Percentiles rank a stretch among this genome's conserved stretches.
Evolutionary conservation across 495 filamentous ascomycete species (phyloP).

Genomic region (Polyplosphaeria fusca): DNA sequence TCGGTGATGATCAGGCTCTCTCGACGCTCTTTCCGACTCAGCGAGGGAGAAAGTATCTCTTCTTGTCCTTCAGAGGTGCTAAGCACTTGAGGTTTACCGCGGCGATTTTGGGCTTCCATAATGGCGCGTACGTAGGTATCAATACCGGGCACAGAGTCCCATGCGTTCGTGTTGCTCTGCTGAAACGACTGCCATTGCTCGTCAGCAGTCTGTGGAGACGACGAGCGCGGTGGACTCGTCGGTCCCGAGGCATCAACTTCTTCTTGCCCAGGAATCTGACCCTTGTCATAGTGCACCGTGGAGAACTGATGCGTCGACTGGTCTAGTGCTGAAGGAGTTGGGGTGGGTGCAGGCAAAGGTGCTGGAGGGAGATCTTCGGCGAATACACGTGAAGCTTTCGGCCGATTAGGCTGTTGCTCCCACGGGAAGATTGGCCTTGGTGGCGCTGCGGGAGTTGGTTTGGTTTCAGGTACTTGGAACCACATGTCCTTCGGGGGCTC

Average conservation of each 20-base stretch:
- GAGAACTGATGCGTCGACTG: constrained; percentile 15
- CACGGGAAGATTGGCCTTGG: constrained; percentile 78
- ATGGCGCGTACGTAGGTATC: constrained; percentile 72
- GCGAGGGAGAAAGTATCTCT: constrained; percentile 25
- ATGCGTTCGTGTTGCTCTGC: constrained; percentile 64
- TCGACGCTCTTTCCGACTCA: constrained; percentile 38
- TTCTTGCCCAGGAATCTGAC: neutral
- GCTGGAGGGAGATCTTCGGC: constrained; percentile 49
- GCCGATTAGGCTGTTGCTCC: constrained; percentile 57
- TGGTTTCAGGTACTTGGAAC: constrained; percentile 68
- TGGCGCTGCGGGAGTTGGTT: constrained; percentile 51
- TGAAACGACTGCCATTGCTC: constrained; percentile 64
- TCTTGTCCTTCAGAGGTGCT: constrained; percentile 1
- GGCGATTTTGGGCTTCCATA: constrained; percentile 56
- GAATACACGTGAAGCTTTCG: constrained; percentile 72
- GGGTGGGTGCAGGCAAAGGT: constrained; percentile 32
- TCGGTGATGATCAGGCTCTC: constrained; percentile 70
- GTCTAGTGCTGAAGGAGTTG: constrained; percentile 22
- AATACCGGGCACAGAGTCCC: constrained; percentile 83
- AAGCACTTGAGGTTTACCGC: constrained; percentile 57
- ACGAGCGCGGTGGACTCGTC: constrained; percentile 5
- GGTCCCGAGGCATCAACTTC: constrained; percentile 8
- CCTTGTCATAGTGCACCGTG: constrained; percentile 22
- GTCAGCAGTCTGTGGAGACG: constrained; percentile 22
- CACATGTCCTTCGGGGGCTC: constrained; percentile 82